Evolutionary conservation across 768 basidiomycete species (phyloP).

Genomic region (Phaeotremella fagi): DNA sequence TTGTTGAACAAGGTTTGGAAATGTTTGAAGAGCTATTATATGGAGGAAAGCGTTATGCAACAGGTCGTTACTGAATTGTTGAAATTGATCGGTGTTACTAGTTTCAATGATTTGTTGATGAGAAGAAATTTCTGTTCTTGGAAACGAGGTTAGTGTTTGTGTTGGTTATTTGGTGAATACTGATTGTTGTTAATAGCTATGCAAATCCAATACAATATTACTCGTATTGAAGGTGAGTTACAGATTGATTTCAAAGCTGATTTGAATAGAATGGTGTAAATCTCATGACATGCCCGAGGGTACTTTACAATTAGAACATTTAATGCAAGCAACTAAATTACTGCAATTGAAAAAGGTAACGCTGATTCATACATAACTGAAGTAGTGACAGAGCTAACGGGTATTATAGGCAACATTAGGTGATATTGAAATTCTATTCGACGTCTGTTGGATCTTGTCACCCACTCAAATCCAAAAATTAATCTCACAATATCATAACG

Average conservation of each 20-base stretch:
- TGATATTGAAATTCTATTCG: slow-evolving; percentile 96
- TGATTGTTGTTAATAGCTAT: slow-evolving; percentile 61
- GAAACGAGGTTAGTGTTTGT: slow-evolving; percentile 76
- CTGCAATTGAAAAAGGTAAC: slow-evolving; percentile 94
- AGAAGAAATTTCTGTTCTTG: slow-evolving; percentile 97
- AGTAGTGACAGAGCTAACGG: no score
- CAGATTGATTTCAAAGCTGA: background rate
- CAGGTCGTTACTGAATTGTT: slow-evolving; percentile 85
- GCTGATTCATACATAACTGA: no score
- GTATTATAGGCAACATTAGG: slow-evolving; percentile 76
- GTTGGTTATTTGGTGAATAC: background rate
- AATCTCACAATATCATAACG: slow-evolving; percentile 98
- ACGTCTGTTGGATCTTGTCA: slow-evolving; percentile 98
- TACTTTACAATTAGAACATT: slow-evolving; percentile 90
- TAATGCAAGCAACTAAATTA: slow-evolving; percentile 99
- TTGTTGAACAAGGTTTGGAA: slow-evolving; percentile 97
- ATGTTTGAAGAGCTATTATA: slow-evolving; percentile 94
- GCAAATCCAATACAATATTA: slow-evolving; percentile 99
- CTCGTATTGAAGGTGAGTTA: slow-evolving; percentile 49
- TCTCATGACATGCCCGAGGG: slow-evolving; percentile 99
- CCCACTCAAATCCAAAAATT: slow-evolving; percentile 99
- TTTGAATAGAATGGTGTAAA: slow-evolving; percentile 85
- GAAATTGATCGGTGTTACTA: slow-evolving; percentile 91
- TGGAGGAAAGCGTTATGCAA: slow-evolving; percentile 94
- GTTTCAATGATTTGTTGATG: slow-evolving; percentile 98